Base-by-base conservation (phyloP, 305 asterid genomes). In the Ilex paraguariensis region DNA sequence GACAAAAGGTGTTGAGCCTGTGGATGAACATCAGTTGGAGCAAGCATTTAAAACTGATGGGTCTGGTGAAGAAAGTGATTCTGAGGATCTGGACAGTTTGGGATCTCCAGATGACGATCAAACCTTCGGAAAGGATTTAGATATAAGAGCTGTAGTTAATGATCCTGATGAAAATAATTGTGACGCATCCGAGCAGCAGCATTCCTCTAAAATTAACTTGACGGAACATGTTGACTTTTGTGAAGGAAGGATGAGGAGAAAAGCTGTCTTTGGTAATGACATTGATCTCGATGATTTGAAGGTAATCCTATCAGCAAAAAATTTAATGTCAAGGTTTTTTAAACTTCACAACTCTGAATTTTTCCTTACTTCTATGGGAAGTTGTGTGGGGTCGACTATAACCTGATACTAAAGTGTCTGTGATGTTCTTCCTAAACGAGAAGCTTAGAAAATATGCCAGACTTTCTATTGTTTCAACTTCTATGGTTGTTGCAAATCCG, bases 241-340 rank as follows among this genome's bases (percentile, higher is more conserved):
- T 68, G 96, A 80, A 5, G 96, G 96, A 79, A 90, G 99, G 78
- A 74, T 77, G 87, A 82, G 99, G 74, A 88, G 99, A 75, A 87
- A 78, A 86, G 96, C 96, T 68, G 75, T 86, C 70, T 93, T 90
- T 77, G 87, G 60, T 64, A 74, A 85, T 81, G 95, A 79, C 62
- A 65, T 64, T 73, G 86, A 79, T 65, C 39, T 67, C 49, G 81
- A 75, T 65, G 68, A 78, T 69, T 70, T 61, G 42, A 70, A 78
- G 94, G 97, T 87, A 81, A 48, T 45, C 36, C 52, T 53, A 11
- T 59, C 64, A 42, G 1, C 2, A 42, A 21, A 21, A 21, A 0
- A 21, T 21, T 21, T 21, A 21, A 21, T 36, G 42, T 5, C 42
- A 36, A 36, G 6, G 6, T 36, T 8, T 36, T 5, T 36, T 36